Percentiles rank a stretch among this genome's conserved stretches.
Conservation (phyloP, 352 stramenopile genomes). For the Phytopythium montanum region DNA sequence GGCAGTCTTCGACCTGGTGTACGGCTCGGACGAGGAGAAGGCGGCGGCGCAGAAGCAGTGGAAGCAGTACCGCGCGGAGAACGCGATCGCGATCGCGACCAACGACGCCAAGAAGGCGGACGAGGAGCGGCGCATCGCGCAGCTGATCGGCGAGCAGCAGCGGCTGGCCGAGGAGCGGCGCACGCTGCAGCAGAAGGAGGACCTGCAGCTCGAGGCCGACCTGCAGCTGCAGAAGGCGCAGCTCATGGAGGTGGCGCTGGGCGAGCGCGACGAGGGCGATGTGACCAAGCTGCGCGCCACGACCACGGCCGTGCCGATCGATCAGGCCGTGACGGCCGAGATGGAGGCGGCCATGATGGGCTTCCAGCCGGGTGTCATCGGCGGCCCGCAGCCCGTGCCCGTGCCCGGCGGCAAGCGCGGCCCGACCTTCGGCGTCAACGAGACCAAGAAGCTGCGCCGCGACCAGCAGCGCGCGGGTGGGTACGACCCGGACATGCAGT, state of each 20-base stretch:
- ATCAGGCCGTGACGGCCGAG: constrained; percentile 82
- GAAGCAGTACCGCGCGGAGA: constrained; percentile 84
- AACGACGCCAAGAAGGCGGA: constrained; percentile 86
- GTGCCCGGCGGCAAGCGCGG: constrained; percentile 79
- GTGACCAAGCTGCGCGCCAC: constrained; percentile 68
- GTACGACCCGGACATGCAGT: constrained; percentile 74
- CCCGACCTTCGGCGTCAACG: constrained; percentile 72
- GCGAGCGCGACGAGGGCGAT: constrained; percentile 77
- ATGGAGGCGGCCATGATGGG: constrained; percentile 90
- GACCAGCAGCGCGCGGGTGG: constrained; percentile 78
- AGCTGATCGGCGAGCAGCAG: constrained; percentile 83
- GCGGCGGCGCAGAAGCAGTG: constrained; percentile 72
- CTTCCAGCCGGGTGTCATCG: constrained; percentile 72
- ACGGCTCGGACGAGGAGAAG: constrained; percentile 72
- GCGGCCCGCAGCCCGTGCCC: constrained; percentile 67
- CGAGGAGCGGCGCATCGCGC: constrained; percentile 80
- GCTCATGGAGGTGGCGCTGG: constrained; percentile 83
- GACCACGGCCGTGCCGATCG: constrained; percentile 80
- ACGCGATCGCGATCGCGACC: constrained; percentile 76
- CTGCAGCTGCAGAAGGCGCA: constrained; percentile 78
- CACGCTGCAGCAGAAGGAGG: constrained; percentile 72
- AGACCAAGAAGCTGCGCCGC: constrained; percentile 73
- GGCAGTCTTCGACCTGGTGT: constrained; percentile 83
- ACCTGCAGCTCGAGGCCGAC: constrained; percentile 79
- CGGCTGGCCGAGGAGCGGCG: constrained; percentile 72